phyloP scores from a whole-genome alignment of 2,329 filamentous ascomycete species.

The Tolypocladium ovalisporum region DNA sequence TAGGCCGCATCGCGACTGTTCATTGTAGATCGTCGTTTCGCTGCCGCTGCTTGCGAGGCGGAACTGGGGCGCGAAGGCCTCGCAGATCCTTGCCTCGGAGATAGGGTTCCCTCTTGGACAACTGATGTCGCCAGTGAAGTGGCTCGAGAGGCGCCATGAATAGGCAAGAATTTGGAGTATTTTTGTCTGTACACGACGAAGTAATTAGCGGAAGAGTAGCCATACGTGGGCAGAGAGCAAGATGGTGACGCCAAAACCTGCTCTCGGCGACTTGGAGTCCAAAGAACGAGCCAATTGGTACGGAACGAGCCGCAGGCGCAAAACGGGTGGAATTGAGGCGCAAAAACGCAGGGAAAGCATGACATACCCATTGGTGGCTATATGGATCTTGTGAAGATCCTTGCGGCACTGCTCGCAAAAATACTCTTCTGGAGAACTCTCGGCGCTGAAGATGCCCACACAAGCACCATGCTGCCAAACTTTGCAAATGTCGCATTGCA shows the following conservation, averaged over 20 bases:
- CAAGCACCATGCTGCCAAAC: slow-evolving; percentile 99
- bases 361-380: slow-evolving; percentile 74
- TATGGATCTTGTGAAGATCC: slow-evolving; percentile 77
- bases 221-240: too few species aligned
- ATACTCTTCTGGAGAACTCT: slow-evolving; percentile 89
- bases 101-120: slow-evolving; percentile 49
- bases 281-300: neutral
- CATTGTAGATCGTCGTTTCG: slow-evolving; percentile 91
- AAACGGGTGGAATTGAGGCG: neutral
- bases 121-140: slow-evolving; percentile 54
- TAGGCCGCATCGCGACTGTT: slow-evolving; percentile 93
- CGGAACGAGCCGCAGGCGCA: neutral
- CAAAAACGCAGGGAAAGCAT: neutral
- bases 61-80: slow-evolving; percentile 45
- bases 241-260: neutral
- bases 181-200: slow-evolving; percentile 38
- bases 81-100: slow-evolving; percentile 39
- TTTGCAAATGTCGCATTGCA: slow-evolving; percentile 95
- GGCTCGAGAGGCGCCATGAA: slow-evolving; percentile 43
- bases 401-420: slow-evolving; percentile 93
- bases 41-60: slow-evolving; percentile 46
- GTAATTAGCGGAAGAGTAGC: neutral
- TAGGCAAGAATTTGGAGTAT: slow-evolving; percentile 55
- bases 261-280: neutral
- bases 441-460: slow-evolving; percentile 92